Evolutionary conservation across 352 stramenopile genomes (phyloP).

Genomic region (Globisporangium radiosum): DNA sequence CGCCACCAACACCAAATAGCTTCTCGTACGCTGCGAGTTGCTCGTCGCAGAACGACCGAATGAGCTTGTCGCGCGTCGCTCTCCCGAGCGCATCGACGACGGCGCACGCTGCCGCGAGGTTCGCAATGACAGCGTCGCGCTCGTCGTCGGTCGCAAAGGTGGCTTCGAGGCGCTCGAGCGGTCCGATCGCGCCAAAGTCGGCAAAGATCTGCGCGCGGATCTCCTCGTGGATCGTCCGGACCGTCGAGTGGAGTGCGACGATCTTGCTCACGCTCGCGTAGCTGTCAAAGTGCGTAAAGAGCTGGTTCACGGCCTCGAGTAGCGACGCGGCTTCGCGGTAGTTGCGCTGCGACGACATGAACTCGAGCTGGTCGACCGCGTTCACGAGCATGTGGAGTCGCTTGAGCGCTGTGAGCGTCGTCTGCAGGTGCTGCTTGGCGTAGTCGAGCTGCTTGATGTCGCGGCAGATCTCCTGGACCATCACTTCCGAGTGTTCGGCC

Average conservation of each 20-base stretch:
- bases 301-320: constrained; percentile 93
- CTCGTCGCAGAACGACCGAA: constrained; percentile 64
- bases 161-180: constrained; percentile 65
- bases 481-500: constrained; percentile 92
- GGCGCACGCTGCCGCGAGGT: constrained; percentile 55
- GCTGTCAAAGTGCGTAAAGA: constrained; percentile 95
- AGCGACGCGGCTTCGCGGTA: constrained; percentile 95
- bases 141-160: constrained; percentile 68
- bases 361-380: constrained; percentile 91
- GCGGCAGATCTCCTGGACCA: constrained; percentile 97
- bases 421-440: constrained; percentile 95
- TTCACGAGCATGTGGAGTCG: constrained; percentile 97
- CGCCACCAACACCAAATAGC: constrained; percentile 50
- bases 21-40: constrained; percentile 60
- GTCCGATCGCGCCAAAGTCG: constrained; percentile 84
- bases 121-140: constrained; percentile 56
- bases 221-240: constrained; percentile 87
- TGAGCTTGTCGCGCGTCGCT: constrained; percentile 58
- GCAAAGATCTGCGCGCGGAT: constrained; percentile 85
- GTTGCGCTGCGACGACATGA: constrained; percentile 77
- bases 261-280: constrained; percentile 93
- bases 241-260: constrained; percentile 87
- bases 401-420: constrained; percentile 94
- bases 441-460: constrained; percentile 99
- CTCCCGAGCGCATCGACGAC: constrained; percentile 70